Evolutionary conservation across 371 early-diverging fungal species (phyloP), one percentile per base, ranked within the genome.

Genomic region (Mortierella sp.): DNA sequence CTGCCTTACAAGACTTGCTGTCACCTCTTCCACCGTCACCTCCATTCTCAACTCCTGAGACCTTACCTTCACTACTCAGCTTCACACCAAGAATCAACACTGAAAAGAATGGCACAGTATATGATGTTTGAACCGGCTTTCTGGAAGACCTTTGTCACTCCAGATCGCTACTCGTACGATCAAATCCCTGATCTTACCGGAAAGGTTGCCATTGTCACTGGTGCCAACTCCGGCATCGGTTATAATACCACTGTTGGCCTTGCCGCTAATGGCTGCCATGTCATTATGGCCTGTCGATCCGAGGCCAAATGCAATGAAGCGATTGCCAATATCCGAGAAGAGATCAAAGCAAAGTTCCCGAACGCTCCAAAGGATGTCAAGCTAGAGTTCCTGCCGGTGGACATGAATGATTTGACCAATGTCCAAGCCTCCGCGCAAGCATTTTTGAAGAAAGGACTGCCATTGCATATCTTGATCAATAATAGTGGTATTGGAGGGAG

Each of bases 401-500:
- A 94, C 65, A 66, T 93, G 61, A 68, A 87, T 26, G 84, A 83
- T 22, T 65, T 92, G 28, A 75, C 68, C 12, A 86, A 86, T 0
- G 86, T 92, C 12, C 80, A 82, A 3, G 34, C 43, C n/a, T 92
- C 92, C 74, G 87, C 86, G 6, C 81, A 85, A 6, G 69, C 72
- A 34, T 89, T 90, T 65, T 83, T 83, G 58, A 65, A 72, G 8
- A 79, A 73, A 6, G 77, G 84, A 12, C 42, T 66, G n/a, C 76
- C 87, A 10, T 71, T 94, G 5, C 86, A 92, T 56, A 72, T 92
- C 23, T 83, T 94, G 55, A 70, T 94, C 26, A 90, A 87, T 70
- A 90, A 91, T 58, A 89, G 89, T 17, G 95, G 93, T 40, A 85
- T 94, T 34, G 92, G 93, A 93, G 76, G 79, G 9, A 78, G 84